Percentiles rank a stretch among this genome's conserved stretches.
phyloP scores from a whole-genome alignment of 208 protist genomes.

The Leishmania tropica region DNA sequence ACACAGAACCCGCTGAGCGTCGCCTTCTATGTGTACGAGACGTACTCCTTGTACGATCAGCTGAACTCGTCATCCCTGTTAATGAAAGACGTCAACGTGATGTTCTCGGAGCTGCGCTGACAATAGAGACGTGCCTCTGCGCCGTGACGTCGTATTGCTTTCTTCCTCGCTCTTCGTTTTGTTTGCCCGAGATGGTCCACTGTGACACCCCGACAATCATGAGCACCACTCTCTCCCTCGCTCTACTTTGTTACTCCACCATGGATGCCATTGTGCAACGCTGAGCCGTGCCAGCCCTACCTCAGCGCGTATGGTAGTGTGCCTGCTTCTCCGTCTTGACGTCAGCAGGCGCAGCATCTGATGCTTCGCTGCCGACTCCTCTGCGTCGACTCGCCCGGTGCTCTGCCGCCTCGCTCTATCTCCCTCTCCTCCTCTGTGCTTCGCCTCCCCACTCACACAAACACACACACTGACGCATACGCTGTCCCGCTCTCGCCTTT shows the following conservation, averaged over 20 bases:
- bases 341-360: background rate
- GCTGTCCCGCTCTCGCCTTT: constrained; percentile 4
- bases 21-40: constrained; percentile 92
- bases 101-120: constrained; percentile 73
- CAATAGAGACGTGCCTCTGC: background rate
- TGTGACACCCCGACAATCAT: background rate
- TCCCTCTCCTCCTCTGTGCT: constrained; percentile 1
- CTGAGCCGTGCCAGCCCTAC: background rate
- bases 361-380: constrained; percentile 1
- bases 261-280: background rate
- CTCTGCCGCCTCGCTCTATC: background rate
- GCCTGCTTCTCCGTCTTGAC: background rate
- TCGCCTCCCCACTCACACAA: background rate
- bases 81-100: constrained; percentile 83
- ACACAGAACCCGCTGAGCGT: constrained; percentile 65
- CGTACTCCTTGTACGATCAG: constrained; percentile 88
- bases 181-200: background rate
- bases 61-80: constrained; percentile 81
- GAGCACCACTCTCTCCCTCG: background rate
- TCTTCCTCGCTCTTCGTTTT: constrained; percentile 1
- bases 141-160: background rate
- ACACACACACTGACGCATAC: constrained; percentile 13
- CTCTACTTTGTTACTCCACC: background rate
- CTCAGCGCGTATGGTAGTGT: constrained; percentile 1
- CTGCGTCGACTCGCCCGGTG: background rate